Evolutionary conservation across 1,139 yeast species (phyloP).

Genomic region (Yamadazyma triangularis): DNA sequence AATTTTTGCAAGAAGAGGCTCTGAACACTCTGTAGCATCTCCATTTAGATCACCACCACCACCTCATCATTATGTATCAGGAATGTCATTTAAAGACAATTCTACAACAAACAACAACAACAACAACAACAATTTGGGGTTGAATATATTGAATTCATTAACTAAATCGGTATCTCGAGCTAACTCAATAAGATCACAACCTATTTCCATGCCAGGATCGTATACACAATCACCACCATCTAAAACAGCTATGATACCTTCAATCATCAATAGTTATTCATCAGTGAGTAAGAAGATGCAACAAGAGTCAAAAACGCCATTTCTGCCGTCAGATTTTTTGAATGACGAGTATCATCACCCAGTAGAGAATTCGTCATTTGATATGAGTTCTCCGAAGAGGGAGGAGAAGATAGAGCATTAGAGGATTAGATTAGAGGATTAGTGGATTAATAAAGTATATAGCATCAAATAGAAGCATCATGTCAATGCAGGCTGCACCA

Average conservation of each 20-base stretch:
- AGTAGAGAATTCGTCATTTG: constrained; percentile 12
- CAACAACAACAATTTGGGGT: background rate
- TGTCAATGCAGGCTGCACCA: too few relatives aligned
- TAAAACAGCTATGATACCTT: constrained; percentile 38
- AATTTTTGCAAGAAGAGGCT: too few relatives aligned
- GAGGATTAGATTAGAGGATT: too few relatives aligned
- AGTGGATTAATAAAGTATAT: too few relatives aligned
- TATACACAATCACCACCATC: constrained; percentile 14
- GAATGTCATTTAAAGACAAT: constrained; percentile 4
- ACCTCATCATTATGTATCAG: constrained; percentile 22
- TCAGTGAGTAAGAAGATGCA: constrained; percentile 34
- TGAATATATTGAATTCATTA: constrained; percentile 5
- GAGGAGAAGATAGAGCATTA: too few relatives aligned
- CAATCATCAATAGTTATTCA: constrained; percentile 38
- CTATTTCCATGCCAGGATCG: constrained; percentile 4
- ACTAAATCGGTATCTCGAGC: constrained; percentile 2
- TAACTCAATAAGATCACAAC: constrained; percentile 1
- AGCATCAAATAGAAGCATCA: too few relatives aligned
- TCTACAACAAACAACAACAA: background rate
- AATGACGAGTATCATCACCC: constrained; percentile 25
- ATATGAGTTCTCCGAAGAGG: too few relatives aligned
- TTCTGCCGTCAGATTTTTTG: constrained; percentile 41
- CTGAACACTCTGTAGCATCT: too few relatives aligned
- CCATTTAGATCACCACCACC: constrained; percentile 19
- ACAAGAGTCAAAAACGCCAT: constrained; percentile 34